These are phyloP conservation scores for Claviceps capensis DNA, from an alignment of 2,329 filamentous ascomycete species.

Conservation along the genomic window DNA sequence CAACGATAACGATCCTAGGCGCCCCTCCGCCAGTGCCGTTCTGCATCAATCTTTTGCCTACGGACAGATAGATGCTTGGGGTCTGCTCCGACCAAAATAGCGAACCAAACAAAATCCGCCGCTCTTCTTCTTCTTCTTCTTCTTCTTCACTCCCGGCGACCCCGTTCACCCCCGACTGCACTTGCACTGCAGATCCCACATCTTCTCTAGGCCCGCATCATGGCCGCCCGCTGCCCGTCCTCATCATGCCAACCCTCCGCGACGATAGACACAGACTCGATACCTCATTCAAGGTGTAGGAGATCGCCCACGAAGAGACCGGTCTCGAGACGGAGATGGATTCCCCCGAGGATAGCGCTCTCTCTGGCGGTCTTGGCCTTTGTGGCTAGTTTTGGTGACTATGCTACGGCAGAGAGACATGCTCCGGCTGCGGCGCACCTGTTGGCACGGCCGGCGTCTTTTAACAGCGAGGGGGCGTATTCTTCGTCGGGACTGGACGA, in stretches of 20 bases:
- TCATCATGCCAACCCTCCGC: no score
- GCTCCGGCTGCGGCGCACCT: neutral
- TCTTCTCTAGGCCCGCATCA: neutral
- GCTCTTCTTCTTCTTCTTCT: neutral
- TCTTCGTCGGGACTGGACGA: neutral
- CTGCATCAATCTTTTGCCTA: neutral
- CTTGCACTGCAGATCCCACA: neutral
- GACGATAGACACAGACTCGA: neutral
- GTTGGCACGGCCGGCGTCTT: neutral
- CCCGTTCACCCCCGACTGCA: no score
- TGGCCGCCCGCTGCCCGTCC: neutral
- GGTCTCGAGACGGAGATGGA: neutral
- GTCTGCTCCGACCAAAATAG: neutral
- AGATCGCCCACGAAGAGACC: neutral
- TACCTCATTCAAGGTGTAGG: neutral
- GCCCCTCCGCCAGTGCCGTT: no score
- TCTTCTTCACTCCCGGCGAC: no score
- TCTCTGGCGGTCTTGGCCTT: conserved; percentile 1
- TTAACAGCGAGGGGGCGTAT: neutral
- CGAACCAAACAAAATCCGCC: neutral
- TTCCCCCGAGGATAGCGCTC: neutral
- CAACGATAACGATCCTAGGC: no score
- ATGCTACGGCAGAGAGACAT: neutral
- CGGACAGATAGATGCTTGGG: neutral
- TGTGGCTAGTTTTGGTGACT: neutral